Percentiles rank a stretch among this genome's conserved stretches.
Conservation (phyloP, 2,329 filamentous ascomycete species). For the Pyrenochaeta sp. region DNA sequence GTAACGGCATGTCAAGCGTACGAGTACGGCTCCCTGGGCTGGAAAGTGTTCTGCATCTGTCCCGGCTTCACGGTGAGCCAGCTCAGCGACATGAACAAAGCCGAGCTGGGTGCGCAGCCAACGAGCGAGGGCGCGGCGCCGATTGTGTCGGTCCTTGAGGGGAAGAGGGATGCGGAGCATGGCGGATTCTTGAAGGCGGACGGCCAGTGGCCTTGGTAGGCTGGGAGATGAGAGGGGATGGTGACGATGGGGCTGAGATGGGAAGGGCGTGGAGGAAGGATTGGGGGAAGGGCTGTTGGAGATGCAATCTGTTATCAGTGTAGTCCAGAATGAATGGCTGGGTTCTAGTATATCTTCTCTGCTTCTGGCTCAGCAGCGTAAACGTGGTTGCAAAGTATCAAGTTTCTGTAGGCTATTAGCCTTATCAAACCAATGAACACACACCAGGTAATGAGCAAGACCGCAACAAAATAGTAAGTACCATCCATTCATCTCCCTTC, state of each 20-base stretch:
- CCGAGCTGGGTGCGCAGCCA: slow-evolving; percentile 44
- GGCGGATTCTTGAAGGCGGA: slow-evolving; percentile 27
- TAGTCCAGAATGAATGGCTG: too few species aligned
- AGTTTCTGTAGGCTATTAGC: too few species aligned
- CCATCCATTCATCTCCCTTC: too few species aligned
- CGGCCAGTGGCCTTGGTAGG: slow-evolving; percentile 24
- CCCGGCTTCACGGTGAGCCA: slow-evolving; percentile 46
- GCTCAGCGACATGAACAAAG: slow-evolving; percentile 36
- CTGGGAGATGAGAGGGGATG: neutral
- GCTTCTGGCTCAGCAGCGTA: too few species aligned
- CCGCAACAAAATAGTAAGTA: neutral
- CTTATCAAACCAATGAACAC: too few species aligned
- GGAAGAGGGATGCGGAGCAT: slow-evolving; percentile 41
- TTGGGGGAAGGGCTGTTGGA: too few species aligned
- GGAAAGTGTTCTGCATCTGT: slow-evolving; percentile 47
- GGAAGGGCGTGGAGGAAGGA: too few species aligned
- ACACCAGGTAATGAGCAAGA: neutral
- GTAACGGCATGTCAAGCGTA: slow-evolving; percentile 40
- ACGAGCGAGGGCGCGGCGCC: slow-evolving; percentile 39
- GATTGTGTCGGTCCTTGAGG: slow-evolving; percentile 46
- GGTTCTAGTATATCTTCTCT: too few species aligned
- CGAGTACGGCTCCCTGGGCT: slow-evolving; percentile 34
- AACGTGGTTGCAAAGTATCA: too few species aligned
- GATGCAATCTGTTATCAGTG: too few species aligned
- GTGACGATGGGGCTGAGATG: too few species aligned